Evolutionary conservation across 2,329 filamentous ascomycete genomes (phyloP).

Genomic region (Rutstroemia sydowiana): DNA sequence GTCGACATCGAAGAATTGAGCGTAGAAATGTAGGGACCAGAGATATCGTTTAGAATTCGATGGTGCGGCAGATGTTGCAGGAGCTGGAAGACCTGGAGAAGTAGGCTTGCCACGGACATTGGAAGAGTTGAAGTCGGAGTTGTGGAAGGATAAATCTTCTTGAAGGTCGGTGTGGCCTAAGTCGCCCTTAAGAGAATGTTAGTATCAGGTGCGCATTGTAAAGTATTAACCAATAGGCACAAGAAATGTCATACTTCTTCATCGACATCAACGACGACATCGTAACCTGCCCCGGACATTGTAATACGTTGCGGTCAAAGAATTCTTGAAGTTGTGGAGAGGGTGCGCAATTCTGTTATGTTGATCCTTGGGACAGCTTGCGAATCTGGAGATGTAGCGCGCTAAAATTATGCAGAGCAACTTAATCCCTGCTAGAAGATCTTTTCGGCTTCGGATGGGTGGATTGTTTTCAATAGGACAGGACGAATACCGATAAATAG

Average conservation of each 20-base stretch:
- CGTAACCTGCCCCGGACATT: slow-evolving; percentile 63
- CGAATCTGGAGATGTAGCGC: slow-evolving; percentile 11
- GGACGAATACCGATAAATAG: not conserved
- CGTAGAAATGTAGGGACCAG: slow-evolving; percentile 89
- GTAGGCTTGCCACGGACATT: slow-evolving; percentile 34
- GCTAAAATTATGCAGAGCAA: slow-evolving; percentile 8
- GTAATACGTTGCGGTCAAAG: slow-evolving; percentile 1
- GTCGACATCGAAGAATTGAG: slow-evolving; percentile 98
- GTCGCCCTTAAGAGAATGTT: slow-evolving; percentile 60
- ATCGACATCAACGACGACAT: slow-evolving; percentile 96
- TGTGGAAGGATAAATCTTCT: slow-evolving; percentile 98
- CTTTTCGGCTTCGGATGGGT: not conserved
- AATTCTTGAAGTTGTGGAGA: not conserved
- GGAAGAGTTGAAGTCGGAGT: slow-evolving; percentile 69
- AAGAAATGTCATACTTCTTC: slow-evolving; percentile 62
- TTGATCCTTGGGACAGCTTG: slow-evolving; percentile 20
- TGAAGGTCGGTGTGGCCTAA: slow-evolving; percentile 96
- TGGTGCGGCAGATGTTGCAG: slow-evolving; percentile 42
- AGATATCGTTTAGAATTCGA: slow-evolving; percentile 73
- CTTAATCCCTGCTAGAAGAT: slow-evolving; percentile 2
- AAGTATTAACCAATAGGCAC: not conserved
- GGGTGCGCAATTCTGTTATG: not conserved
- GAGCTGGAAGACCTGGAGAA: slow-evolving; percentile 45
- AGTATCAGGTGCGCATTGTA: not conserved
- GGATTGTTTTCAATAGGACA: too few relatives aligned